Evolutionary conservation across 306 rosid genomes (phyloP).

Genomic region (Psophocarpus tetragonolobus): DNA sequence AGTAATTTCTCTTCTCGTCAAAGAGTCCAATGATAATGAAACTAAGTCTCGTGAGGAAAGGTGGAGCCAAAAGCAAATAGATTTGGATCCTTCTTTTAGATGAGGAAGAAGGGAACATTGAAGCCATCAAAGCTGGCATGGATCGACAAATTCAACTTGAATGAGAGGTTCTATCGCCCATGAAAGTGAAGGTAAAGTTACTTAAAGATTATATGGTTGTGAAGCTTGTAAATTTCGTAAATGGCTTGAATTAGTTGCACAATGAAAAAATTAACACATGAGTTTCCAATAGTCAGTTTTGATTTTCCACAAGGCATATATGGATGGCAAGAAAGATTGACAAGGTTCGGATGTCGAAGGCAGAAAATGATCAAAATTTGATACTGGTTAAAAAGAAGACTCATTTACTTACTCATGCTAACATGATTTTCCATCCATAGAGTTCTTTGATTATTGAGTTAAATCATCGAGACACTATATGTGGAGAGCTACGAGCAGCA

Average conservation of each 20-base stretch:
- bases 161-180: conserved; percentile 55
- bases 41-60: neutral
- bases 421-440: conserved; percentile 46
- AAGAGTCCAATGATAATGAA: conserved; percentile 25
- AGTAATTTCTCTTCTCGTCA: conserved; percentile 23
- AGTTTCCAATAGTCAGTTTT: conserved; percentile 68
- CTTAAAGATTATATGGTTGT: conserved; percentile 69
- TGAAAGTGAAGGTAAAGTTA: conserved; percentile 46
- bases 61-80: conserved; percentile 50
- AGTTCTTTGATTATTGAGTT: conserved; percentile 55
- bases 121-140: conserved; percentile 66
- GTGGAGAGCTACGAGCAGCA: conserved; percentile 47
- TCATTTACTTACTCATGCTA: too few species aligned
- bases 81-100: conserved; percentile 42
- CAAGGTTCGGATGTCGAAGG: conserved; percentile 54
- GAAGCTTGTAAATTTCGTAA: conserved; percentile 64
- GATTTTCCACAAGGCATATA: conserved; percentile 50
- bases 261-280: conserved; percentile 74
- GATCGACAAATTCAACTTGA: conserved; percentile 69
- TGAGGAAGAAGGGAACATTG: conserved; percentile 32
- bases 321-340: conserved; percentile 86
- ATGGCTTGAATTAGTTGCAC: conserved; percentile 62
- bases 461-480: conserved; percentile 45
- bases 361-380: conserved; percentile 39
- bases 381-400: conserved; percentile 76